Evolutionary conservation across 768 basidiomycete species (phyloP).

Genomic region (Rhodosporidiobolus sp.): DNA sequence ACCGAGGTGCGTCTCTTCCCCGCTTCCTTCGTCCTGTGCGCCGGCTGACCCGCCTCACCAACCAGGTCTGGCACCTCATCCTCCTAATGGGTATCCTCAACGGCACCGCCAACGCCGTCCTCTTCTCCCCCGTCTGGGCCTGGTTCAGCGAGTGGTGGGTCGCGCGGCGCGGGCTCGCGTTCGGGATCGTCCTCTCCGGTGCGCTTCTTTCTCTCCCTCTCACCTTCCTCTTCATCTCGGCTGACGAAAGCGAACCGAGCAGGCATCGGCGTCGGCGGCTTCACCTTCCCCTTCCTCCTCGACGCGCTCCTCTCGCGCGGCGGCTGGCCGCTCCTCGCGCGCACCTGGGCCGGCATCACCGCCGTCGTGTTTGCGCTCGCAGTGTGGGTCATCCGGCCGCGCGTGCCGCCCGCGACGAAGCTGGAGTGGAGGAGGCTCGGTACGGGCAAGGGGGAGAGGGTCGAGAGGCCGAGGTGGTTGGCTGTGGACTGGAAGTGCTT

Average conservation of each 20-base stretch:
- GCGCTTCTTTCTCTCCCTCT: background rate
- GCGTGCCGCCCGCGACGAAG: background rate
- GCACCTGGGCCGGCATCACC: slow-evolving; percentile 19
- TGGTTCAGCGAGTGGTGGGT: slow-evolving; percentile 28
- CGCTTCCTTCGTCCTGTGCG: background rate
- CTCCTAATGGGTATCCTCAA: slow-evolving; percentile 29
- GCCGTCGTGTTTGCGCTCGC: slow-evolving; percentile 1
- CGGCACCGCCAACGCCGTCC: slow-evolving; percentile 15
- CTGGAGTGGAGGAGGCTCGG: too few species aligned
- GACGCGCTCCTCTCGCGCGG: background rate
- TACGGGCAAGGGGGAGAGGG: background rate
- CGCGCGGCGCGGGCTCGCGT: slow-evolving; percentile 15
- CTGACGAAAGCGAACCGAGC: too few species aligned
- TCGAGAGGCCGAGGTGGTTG: background rate
- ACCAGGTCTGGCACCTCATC: slow-evolving; percentile 31
- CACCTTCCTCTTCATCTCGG: too few species aligned
- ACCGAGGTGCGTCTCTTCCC: background rate
- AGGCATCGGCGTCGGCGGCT: slow-evolving; percentile 15
- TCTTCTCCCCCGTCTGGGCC: slow-evolving; percentile 20
- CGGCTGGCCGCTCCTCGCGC: slow-evolving; percentile 31
- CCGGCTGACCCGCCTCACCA: background rate
- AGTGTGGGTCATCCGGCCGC: slow-evolving; percentile 13
- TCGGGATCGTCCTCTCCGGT: slow-evolving; percentile 19
- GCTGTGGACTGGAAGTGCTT: background rate
- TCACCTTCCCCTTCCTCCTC: slow-evolving; percentile 22